Evolutionary conservation across 139 green algal genomes (phyloP).

Genomic region (Chlamydomonas sp.): DNA sequence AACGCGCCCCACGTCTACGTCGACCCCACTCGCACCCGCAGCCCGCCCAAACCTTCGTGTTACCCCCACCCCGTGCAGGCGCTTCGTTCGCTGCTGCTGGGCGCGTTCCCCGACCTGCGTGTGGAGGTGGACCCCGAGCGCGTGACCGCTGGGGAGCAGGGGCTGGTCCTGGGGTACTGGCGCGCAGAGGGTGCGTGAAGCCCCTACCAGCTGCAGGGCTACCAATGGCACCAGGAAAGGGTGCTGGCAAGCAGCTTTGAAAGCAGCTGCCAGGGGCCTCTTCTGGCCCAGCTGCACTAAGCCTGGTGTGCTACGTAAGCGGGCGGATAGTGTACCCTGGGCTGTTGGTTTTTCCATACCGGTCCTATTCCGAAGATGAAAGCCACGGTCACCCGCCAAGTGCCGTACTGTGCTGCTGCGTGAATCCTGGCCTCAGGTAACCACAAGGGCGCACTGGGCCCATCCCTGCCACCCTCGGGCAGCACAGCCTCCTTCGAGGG

Average conservation of each 20-base stretch:
- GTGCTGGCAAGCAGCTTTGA: background rate
- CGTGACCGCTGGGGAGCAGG: background rate
- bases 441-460: slow-evolving; percentile 3
- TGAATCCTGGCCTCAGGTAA: too few relatives aligned
- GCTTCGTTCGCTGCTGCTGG: background rate
- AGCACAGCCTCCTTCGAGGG: background rate
- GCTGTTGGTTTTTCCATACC: background rate
- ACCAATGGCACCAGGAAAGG: too few relatives aligned
- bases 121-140: background rate
- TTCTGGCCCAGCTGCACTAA: too few relatives aligned
- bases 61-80: background rate
- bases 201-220: background rate
- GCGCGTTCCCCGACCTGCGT: slow-evolving; percentile 8
- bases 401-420: background rate
- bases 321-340: background rate
- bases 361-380: background rate
- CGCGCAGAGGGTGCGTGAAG: background rate
- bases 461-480: background rate
- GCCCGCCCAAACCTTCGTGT: background rate
- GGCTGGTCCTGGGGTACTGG: slow-evolving; percentile 29
- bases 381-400: background rate
- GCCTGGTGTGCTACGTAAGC: background rate
- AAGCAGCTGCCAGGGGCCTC: too few relatives aligned
- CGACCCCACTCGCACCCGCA: too few relatives aligned
- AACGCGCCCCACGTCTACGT: too few relatives aligned